Base-by-base conservation (phyloP, 1,284 basidiomycete genomes). In the Apiotrichum gracile region DNA sequence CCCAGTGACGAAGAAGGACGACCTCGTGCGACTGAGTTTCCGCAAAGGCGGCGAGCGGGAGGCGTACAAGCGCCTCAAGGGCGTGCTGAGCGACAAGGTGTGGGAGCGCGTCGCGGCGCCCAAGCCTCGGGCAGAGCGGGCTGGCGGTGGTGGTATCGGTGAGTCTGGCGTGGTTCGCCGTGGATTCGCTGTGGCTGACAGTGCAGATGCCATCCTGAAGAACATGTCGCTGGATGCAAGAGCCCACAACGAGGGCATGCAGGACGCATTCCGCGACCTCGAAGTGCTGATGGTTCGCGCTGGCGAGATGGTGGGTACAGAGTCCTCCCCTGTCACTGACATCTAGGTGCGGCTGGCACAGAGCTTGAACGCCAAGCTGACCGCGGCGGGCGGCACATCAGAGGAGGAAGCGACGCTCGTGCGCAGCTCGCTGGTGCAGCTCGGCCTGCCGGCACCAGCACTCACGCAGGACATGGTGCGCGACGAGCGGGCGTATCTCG, bases 251-350 rank as follows among this genome's bases (percentile, higher is more conserved):
- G 81, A 81, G 8, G 80, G 85, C 59, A 84, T 97, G 79, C 80
- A 82, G 43, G 83, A 85, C 61, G 88, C 92, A 0, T 80, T 98
- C 47, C 81, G 84, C 62, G 94, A 97, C 67, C 80, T 98, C 24
- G 91, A 97, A 67, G 86, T 88, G 1, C 78, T 98, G 39, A 93
- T 90, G 87, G 79, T 86, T 47, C 89, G 92, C 70, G 92, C 93
- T 0, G 87, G 85, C 62, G 88, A 92, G 62, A 97, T 98, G 86
- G 92, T 90, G 39, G 49, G 66, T 62, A 19, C 21, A 29, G 16
- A 17, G 22, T 1, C 4, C 4, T 12, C 5, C 5, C 8, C 10
- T 10, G 9, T 21, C 6, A 29, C 52, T 54, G 24, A 49, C 47
- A 16, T 8, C 16, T 1, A 76, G 74, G 75, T 80, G 50, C 82